phyloP scores from a whole-genome alignment of 306 rosid genomes.

The Citrullus mucosospermus region DNA sequence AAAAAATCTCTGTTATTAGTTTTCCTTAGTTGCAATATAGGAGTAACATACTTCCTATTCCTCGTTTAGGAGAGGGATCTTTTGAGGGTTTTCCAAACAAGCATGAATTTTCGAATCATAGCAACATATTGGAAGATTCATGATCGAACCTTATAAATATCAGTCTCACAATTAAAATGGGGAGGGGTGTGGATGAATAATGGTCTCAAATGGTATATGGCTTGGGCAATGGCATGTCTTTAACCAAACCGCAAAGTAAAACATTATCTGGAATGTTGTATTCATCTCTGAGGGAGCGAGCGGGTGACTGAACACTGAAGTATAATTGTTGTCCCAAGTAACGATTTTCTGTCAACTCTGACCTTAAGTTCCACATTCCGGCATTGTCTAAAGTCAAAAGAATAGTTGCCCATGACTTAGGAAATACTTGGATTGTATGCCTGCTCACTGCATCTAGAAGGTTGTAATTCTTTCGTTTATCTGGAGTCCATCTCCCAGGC shows the following conservation, averaged over 20 bases:
- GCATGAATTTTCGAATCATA: background rate
- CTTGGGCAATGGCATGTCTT: background rate
- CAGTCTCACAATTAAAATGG: background rate
- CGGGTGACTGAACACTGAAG: background rate
- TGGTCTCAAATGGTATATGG: background rate
- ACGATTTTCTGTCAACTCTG: constrained; percentile 5
- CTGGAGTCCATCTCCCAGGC: constrained; percentile 73
- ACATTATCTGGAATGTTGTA: background rate
- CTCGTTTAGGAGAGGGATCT: background rate
- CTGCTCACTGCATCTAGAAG: constrained; percentile 70
- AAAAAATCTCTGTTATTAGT: background rate
- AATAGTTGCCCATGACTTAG: constrained; percentile 17
- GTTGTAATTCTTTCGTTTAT: constrained; percentile 12
- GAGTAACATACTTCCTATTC: background rate
- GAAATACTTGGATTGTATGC: constrained; percentile 58
- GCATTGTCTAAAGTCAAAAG: constrained; percentile 19
- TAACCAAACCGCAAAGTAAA: background rate
- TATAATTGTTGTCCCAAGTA: background rate
- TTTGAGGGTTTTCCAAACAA: too few species aligned
- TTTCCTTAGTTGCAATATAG: background rate
- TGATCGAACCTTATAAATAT: background rate
- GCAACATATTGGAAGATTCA: background rate
- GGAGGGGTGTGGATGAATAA: background rate
- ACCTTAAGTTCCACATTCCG: constrained; percentile 13
- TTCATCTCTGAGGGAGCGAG: background rate